Conservation (phyloP, 257 asterid genomes). For the Cruciata laevipes region DNA sequence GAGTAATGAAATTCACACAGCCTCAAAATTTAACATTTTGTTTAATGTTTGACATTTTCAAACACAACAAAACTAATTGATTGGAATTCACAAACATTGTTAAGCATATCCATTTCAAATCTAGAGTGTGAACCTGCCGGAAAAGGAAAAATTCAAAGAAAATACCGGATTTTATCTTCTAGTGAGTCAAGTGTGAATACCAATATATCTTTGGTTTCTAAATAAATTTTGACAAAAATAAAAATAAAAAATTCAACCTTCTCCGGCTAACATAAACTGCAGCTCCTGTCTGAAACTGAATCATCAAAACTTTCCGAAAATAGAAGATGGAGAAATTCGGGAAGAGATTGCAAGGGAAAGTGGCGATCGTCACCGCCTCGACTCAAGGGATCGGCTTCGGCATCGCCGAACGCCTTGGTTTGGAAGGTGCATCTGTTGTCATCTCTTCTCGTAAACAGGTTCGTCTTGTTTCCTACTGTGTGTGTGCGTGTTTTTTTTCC, state of each 20-base stretch:
- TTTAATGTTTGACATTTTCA: background rate
- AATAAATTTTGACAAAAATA: too few species aligned
- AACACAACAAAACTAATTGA: background rate
- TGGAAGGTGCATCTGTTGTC: conserved; percentile 89
- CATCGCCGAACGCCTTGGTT: conserved; percentile 81
- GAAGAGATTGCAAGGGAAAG: conserved; percentile 68
- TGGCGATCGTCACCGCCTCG: conserved; percentile 84
- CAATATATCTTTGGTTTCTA: conserved; percentile 6
- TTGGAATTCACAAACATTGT: background rate
- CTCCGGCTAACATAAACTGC: background rate
- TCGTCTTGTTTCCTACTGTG: background rate
- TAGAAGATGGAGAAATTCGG: conserved; percentile 30
- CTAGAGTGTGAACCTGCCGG: background rate
- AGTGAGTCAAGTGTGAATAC: conserved; percentile 7
- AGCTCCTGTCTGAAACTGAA: conserved; percentile 3
- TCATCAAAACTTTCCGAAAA: background rate
- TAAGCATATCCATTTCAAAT: background rate
- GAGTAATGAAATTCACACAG: too few species aligned
- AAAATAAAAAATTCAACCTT: background rate
- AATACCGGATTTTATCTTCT: background rate
- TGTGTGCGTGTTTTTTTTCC: background rate
- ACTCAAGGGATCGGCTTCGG: conserved; percentile 90
- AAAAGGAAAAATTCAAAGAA: background rate
- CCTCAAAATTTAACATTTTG: background rate
- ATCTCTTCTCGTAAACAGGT: conserved; percentile 91